Conservation (phyloP, 805 yeast genomes). For the Brettanomyces sp. region DNA sequence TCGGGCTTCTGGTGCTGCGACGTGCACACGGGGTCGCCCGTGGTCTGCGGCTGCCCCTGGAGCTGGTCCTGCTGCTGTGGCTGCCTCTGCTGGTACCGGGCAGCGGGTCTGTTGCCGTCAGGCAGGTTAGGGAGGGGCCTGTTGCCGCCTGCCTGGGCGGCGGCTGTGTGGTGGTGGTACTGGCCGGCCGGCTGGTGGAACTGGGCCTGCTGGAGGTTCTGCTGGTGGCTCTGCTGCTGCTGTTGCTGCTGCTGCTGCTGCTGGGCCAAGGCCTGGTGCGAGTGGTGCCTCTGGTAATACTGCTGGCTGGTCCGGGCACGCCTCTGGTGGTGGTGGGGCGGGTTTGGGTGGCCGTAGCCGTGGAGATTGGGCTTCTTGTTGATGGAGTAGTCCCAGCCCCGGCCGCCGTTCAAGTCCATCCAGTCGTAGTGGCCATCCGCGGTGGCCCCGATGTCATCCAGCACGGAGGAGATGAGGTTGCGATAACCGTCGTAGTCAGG, state of each 20-base stretch:
- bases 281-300: constrained; percentile 8
- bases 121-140: constrained; percentile 29
- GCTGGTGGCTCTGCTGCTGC: constrained; percentile 5
- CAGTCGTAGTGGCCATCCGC: constrained; percentile 94
- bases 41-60: constrained; percentile 17
- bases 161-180: constrained; percentile 7
- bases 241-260: constrained; percentile 11
- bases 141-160: constrained; percentile 10
- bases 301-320: constrained; percentile 23
- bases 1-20: constrained; percentile 13
- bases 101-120: constrained; percentile 6
- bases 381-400: constrained; percentile 87
- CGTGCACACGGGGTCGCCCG: constrained; percentile 2
- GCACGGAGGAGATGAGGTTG: constrained; percentile 65
- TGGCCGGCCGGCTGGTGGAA: background rate
- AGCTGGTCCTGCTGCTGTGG: background rate
- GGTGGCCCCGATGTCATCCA: constrained; percentile 58
- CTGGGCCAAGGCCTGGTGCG: constrained; percentile 10
- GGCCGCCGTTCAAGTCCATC: constrained; percentile 93
- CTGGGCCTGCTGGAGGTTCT: background rate
- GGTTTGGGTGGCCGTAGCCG: constrained; percentile 94
- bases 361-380: constrained; percentile 90
- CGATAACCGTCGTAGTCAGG: constrained; percentile 90
- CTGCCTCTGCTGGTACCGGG: constrained; percentile 1
- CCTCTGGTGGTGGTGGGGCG: constrained; percentile 45